Evolutionary conservation across 176 grass and related monocot genomes (phyloP), one percentile per base, ranked within the genome.

Genomic region (Cenchrus americanus): DNA sequence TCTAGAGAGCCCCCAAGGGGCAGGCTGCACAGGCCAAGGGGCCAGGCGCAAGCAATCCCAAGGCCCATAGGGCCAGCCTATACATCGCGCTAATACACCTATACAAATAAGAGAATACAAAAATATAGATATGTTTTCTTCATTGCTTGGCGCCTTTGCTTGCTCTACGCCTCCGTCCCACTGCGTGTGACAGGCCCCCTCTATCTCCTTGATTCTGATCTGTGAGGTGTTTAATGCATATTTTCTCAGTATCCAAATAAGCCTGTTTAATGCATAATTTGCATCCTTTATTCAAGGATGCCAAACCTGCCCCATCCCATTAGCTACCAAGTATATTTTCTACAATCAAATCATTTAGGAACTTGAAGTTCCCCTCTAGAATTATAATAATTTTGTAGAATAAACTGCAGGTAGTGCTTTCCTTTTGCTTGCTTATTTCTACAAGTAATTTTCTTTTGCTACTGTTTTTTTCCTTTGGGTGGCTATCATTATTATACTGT

Each of bases 371-470:
- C 48, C 19, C 43, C 42, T 47, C 68, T n/a, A 5, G 2, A 21
- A 47, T 24, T 70, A 13, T 24, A 47, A 13, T 24, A 47, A 22
- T 23, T 48, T 21, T 69, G 21, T 70, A 70, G 9, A 12, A 51
- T 51, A 51, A 51, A 5, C 49, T 15, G 14, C 14, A 5, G 14
- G 12, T 2, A 62, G 2, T 30, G 47, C 23, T 73, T 72, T 72
- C 44, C 69, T 47, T 71, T 71, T 49, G 22, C 46, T 27, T 72
- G 69, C 44, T 12, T 72, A 51, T 27, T 23, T 51, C n/a, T 49
- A 71, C 69, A 48, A 5, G 47, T 71, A 23, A 71, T 71, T 71
- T 70, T 49, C 43, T 71, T 44, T 71, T 14, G 69, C 69, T 71
- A 23, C 69, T 49, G 23, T 9, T 27, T 72, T 72, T 11, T 11